phyloP scores from a whole-genome alignment of 768 basidiomycete species.

The Podaxis sp. region DNA sequence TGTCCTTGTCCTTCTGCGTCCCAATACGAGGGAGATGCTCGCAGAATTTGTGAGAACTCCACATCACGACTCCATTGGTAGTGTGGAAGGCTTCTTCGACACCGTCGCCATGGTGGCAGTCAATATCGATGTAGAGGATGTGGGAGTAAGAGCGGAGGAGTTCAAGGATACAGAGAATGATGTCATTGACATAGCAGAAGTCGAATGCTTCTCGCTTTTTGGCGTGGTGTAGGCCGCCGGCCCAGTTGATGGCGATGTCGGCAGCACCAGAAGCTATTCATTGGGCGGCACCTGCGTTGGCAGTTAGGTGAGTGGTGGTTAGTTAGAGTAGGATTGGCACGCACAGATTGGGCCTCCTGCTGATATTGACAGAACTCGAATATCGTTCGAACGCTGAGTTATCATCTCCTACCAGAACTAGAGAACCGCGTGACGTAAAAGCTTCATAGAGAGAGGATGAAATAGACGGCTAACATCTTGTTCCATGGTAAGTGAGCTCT shows the following conservation, averaged over 20 bases:
- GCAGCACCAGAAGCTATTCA: slow-evolving; percentile 76
- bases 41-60: slow-evolving; percentile 96
- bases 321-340: slow-evolving; percentile 21
- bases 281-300: slow-evolving; percentile 74
- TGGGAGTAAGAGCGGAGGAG: slow-evolving; percentile 82
- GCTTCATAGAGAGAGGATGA: neutral
- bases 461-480: slow-evolving; percentile 61
- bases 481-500: slow-evolving; percentile 80
- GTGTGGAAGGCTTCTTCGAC: slow-evolving; percentile 99
- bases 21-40: slow-evolving; percentile 92
- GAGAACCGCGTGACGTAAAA: slow-evolving; percentile 32
- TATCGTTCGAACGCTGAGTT: slow-evolving; percentile 95
- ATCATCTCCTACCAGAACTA: slow-evolving; percentile 79
- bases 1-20: slow-evolving; percentile 81
- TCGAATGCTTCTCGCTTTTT: slow-evolving; percentile 98
- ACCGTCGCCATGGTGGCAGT: slow-evolving; percentile 98
- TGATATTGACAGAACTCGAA: slow-evolving; percentile 96
- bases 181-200: slow-evolving; percentile 99
- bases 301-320: neutral
- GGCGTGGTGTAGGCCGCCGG: slow-evolving; percentile 98
- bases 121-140: slow-evolving; percentile 96
- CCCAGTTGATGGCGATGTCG: slow-evolving; percentile 97
- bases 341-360: slow-evolving; percentile 92
- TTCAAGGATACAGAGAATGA: slow-evolving; percentile 92
- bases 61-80: slow-evolving; percentile 96